Percentiles rank a stretch among this genome's conserved stretches.
Conservation (phyloP, 2,329 filamentous ascomycete genomes). For the Trichoderma sp. region DNA sequence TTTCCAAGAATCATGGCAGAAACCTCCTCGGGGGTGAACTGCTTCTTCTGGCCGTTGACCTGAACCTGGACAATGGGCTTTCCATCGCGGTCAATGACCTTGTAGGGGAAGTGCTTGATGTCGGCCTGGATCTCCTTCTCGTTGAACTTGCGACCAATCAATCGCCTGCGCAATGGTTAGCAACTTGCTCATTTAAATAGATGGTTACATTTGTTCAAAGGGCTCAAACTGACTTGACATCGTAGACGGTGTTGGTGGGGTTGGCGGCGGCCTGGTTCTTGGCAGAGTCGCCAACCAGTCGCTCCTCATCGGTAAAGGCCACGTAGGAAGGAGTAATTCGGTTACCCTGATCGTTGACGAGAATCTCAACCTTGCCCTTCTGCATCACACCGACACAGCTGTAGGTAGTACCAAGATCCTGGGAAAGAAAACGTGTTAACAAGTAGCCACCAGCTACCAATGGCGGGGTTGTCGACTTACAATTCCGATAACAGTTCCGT, state of each 20-base stretch:
- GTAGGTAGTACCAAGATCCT: slow-evolving; percentile 84
- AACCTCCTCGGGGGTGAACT: slow-evolving; percentile 77
- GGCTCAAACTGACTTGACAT: slow-evolving; percentile 73
- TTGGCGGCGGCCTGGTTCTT: slow-evolving; percentile 91
- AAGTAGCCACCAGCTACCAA: background rate
- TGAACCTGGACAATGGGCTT: slow-evolving; percentile 83
- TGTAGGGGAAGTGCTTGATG: slow-evolving; percentile 98
- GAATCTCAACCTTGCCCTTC: slow-evolving; percentile 90
- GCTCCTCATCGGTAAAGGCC: slow-evolving; percentile 94
- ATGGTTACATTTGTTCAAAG: slow-evolving; percentile 17
- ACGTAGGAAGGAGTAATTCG: slow-evolving; percentile 94
- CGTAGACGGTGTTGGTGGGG: slow-evolving; percentile 72
- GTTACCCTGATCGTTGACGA: slow-evolving; percentile 96
- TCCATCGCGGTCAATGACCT: slow-evolving; percentile 82
- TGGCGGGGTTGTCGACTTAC: slow-evolving; percentile 44
- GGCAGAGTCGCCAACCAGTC: slow-evolving; percentile 93
- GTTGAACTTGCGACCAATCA: slow-evolving; percentile 79
- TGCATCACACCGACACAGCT: slow-evolving; percentile 95
- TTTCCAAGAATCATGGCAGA: slow-evolving; percentile 79
- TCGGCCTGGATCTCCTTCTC: slow-evolving; percentile 89
- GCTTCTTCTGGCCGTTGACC: slow-evolving; percentile 62
- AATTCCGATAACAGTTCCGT: slow-evolving; percentile 92
- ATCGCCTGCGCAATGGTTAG: slow-evolving; percentile 53
- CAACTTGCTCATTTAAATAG: background rate
- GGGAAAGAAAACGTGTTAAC: slow-evolving; percentile 1